Evolutionary conservation across 768 basidiomycete genomes (phyloP).

Genomic region (Sporobolomyces phaffii): DNA sequence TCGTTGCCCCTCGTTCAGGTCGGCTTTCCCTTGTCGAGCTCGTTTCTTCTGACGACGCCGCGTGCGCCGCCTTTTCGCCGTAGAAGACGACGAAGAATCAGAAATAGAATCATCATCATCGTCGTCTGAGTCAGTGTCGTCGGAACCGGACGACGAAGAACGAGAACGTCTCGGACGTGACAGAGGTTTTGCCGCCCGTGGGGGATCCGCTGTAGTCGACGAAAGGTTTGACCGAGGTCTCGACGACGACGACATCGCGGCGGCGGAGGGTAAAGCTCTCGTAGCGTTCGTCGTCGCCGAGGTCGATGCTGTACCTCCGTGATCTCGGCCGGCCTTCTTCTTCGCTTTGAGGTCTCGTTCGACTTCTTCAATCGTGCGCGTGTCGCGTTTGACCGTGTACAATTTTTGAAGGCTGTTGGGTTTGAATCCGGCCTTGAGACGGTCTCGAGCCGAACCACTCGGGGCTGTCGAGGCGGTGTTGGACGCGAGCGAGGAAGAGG

Average conservation of each 20-base stretch:
- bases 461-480: neutral
- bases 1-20: constrained; percentile 2
- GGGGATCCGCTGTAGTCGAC: too few species aligned
- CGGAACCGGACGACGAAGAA: neutral
- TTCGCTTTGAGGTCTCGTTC: constrained; percentile 36
- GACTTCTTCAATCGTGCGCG: constrained; percentile 42
- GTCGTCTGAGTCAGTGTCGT: neutral
- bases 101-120: neutral
- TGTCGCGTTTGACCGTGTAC: constrained; percentile 39
- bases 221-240: too few species aligned
- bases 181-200: too few species aligned
- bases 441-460: constrained; percentile 23
- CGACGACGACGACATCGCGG: neutral
- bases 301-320: neutral
- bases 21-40: neutral
- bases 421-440: constrained; percentile 34
- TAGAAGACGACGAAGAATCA: neutral
- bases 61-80: neutral
- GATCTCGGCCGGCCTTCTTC: constrained; percentile 13
- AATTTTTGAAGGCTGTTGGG: constrained; percentile 21
- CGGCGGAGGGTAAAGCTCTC: neutral
- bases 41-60: neutral
- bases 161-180: neutral
- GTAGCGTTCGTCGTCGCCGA: neutral
- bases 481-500: neutral